These are phyloP conservation scores for Beauveria rudraprayagi DNA, from an alignment of 2,329 filamentous ascomycete genomes.

Conservation along the genomic window DNA sequence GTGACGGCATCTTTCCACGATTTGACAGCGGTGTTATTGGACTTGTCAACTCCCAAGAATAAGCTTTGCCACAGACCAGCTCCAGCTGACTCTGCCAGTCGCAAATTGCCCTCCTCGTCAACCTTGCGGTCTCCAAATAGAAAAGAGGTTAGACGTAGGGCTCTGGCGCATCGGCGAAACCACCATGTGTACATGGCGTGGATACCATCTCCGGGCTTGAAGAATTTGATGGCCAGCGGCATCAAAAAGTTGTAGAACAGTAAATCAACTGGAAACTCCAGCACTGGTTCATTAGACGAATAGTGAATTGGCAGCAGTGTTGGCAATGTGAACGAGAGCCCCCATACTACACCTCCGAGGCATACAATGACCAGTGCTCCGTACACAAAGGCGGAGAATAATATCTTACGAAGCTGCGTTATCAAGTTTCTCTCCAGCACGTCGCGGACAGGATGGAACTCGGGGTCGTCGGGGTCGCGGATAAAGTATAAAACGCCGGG, in stretches of 20 bases:
- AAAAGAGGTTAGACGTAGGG: constrained; percentile 79
- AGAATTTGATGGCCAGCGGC: constrained; percentile 73
- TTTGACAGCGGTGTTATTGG: constrained; percentile 38
- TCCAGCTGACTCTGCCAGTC: constrained; percentile 29
- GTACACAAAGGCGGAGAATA: constrained; percentile 93
- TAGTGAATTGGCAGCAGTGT: constrained; percentile 84
- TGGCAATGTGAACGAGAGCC: constrained; percentile 59
- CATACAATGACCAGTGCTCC: constrained; percentile 88
- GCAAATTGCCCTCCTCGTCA: constrained; percentile 71
- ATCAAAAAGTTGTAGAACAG: constrained; percentile 96
- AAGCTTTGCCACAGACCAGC: constrained; percentile 33
- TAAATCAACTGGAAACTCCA: constrained; percentile 91
- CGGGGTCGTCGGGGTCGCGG: constrained; percentile 93
- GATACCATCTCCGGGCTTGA: constrained; percentile 77
- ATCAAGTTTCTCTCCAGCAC: constrained; percentile 88
- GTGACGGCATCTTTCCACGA: constrained; percentile 52
- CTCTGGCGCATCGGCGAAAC: constrained; percentile 79
- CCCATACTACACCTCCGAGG: constrained; percentile 92
- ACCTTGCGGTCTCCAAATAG: constrained; percentile 75
- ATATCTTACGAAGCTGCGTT: constrained; percentile 90
- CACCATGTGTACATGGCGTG: constrained; percentile 91
- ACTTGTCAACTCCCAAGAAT: constrained; percentile 38
- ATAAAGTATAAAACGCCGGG: constrained; percentile 96
- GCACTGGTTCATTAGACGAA: constrained; percentile 81
- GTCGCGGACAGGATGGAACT: constrained; percentile 94